Base-by-base conservation (phyloP, 148 eudicot species). In the Fagopyrum esculentum region DNA sequence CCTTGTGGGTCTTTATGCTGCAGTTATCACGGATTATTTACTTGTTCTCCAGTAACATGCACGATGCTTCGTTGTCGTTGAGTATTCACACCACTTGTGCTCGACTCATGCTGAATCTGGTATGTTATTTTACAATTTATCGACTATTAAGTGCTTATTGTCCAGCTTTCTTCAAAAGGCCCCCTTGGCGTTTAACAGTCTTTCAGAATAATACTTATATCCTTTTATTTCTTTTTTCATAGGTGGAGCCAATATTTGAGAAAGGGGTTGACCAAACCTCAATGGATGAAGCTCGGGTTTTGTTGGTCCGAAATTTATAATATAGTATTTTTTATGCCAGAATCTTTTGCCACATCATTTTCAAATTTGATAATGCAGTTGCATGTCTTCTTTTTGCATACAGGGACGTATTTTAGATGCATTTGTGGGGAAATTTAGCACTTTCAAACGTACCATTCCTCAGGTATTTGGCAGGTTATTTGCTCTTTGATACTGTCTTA, bases 81-180 rank as follows among this genome's bases (percentile, higher is more conserved):
- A 89, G 97, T 84, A 95, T 95, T 75, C 98, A 92, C 82, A 95
- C 98, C 64, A 95, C 98, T 22, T 95, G 97, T 83, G 98, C 98
- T 75, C 96, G 98, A 26, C 82, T 95, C 74, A 95, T 95, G 98
- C 85, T 95, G 79, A 95, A 95, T 85, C 85, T 95, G 93, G 98
- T 92, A 80, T 70, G 76, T 82, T 30, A 12, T 26, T 17, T 79
- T 63, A 45, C 45, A 73, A 40, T 64, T 76, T 77, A 8, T 50
- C 44, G 55, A 78, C 66, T 40, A 40, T 55, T 66, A 10, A 6
- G 68, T 15, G 4, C 5, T 40, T 5, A 66, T 66, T 40, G 17
- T 66, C 19, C 46, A 49, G 9, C 52, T 66, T 66, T 6, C 47
- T 66, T 66, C 47, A 61, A 57, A 57, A 17, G 64, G 30, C 30